Evolutionary conservation across 192 early-diverging fungal species (phyloP).

Genomic region (Rhizoclosmatium globosum): DNA sequence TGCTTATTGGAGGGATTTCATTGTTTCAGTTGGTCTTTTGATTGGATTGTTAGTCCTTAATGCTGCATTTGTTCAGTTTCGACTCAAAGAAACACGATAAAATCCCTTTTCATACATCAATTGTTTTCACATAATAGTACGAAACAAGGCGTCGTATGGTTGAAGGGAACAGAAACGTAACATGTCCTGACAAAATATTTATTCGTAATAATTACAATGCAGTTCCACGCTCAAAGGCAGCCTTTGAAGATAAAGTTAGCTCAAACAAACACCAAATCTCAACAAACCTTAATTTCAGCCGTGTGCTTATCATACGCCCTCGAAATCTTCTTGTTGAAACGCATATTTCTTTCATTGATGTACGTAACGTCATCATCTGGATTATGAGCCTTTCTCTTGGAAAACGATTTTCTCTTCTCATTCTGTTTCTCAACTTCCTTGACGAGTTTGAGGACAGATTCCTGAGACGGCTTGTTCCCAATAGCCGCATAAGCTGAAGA

Average conservation of each 20-base stretch:
- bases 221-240: constrained; percentile 50
- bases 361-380: constrained; percentile 89
- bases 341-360: constrained; percentile 95
- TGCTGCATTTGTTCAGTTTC: constrained; percentile 36
- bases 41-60: constrained; percentile 46
- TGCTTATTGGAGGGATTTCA: constrained; percentile 46
- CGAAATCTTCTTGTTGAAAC: constrained; percentile 96
- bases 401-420: constrained; percentile 60
- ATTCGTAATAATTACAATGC: too few relatives aligned
- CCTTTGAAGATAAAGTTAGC: constrained; percentile 18
- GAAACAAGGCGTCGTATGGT: not conserved
- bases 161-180: too few relatives aligned
- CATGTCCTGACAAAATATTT: too few relatives aligned
- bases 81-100: constrained; percentile 39
- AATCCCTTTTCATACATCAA: too few relatives aligned
- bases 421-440: constrained; percentile 77
- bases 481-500: constrained; percentile 68
- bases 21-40: constrained; percentile 40
- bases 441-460: constrained; percentile 76
- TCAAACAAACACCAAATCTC: not conserved
- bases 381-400: constrained; percentile 72
- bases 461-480: constrained; percentile 64
- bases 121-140: not conserved
- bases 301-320: constrained; percentile 96
- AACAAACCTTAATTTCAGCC: constrained; percentile 83